Percentiles rank a stretch among this genome's conserved stretches.
phyloP scores from a whole-genome alignment of 2,329 filamentous ascomycete species.

The Fusarium sp. region DNA sequence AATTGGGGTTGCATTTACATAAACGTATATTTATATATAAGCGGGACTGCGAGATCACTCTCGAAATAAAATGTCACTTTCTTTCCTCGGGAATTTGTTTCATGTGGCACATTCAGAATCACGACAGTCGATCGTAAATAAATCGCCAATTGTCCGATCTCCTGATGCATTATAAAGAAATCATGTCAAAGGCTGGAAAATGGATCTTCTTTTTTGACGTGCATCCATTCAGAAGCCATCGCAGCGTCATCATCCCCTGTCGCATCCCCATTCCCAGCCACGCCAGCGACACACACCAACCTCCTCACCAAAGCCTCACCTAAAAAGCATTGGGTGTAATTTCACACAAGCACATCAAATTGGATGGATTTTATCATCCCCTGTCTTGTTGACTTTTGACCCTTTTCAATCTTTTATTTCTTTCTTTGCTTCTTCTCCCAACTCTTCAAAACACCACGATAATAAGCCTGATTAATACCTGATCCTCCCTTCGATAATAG shows the following conservation, averaged over 20 bases:
- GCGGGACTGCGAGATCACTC: constrained; percentile 43
- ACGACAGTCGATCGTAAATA: neutral
- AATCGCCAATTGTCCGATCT: neutral
- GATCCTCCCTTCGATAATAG: neutral
- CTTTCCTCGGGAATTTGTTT: constrained; percentile 19
- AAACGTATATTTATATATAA: constrained; percentile 23
- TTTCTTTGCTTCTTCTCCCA: neutral
- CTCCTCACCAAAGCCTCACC: constrained; percentile 31
- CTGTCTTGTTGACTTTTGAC: constrained; percentile 7
- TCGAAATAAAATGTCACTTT: constrained; percentile 44
- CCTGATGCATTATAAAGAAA: constrained; percentile 8
- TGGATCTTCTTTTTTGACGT: constrained; percentile 13
- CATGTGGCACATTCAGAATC: neutral
- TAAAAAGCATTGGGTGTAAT: constrained; percentile 18
- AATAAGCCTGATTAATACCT: neutral
- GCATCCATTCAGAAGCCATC: constrained; percentile 32
- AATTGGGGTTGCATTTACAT: constrained; percentile 35
- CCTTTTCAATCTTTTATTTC: constrained; percentile 6
- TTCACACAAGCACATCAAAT: constrained; percentile 14
- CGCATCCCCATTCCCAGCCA: constrained; percentile 31
- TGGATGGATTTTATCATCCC: constrained; percentile 16
- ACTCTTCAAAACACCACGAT: neutral
- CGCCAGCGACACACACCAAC: constrained; percentile 25
- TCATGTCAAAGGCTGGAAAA: constrained; percentile 21
- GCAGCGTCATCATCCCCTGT: constrained; percentile 22